phyloP scores from a whole-genome alignment of 148 eudicot species.

The Rhododendron kiyosumense region DNA sequence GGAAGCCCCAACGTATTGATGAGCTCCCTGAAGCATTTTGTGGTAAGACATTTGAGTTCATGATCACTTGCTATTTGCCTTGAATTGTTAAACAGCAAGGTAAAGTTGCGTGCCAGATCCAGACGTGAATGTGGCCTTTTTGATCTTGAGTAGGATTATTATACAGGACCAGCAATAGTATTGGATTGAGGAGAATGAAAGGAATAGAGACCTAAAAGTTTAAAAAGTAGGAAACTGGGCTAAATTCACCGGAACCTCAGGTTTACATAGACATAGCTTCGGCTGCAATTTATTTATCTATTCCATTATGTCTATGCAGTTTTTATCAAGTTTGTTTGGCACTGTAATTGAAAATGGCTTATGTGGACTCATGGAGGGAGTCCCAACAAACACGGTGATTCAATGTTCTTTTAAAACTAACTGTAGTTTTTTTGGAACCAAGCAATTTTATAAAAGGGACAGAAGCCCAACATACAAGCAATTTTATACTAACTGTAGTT shows the following conservation, averaged over 20 bases:
- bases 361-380: neutral
- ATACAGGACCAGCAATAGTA: neutral
- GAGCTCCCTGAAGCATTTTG: conserved; percentile 98
- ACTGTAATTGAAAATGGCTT: neutral
- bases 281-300: neutral
- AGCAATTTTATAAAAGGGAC: too few species aligned
- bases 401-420: neutral
- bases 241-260: neutral
- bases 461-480: too few species aligned
- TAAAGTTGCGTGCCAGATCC: neutral
- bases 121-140: neutral
- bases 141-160: neutral
- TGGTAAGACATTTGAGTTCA: conserved; percentile 44
- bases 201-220: neutral
- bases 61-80: neutral
- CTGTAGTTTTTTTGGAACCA: neutral
- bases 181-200: neutral
- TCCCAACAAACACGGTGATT: neutral
- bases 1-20: conserved; percentile 86
- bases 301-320: neutral
- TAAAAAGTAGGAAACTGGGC: neutral
- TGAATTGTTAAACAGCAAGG: neutral
- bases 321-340: neutral
- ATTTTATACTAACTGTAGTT: neutral
- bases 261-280: neutral